phyloP scores from a whole-genome alignment of 139 green algal genomes.

The Picochlorum costavermella region DNA sequence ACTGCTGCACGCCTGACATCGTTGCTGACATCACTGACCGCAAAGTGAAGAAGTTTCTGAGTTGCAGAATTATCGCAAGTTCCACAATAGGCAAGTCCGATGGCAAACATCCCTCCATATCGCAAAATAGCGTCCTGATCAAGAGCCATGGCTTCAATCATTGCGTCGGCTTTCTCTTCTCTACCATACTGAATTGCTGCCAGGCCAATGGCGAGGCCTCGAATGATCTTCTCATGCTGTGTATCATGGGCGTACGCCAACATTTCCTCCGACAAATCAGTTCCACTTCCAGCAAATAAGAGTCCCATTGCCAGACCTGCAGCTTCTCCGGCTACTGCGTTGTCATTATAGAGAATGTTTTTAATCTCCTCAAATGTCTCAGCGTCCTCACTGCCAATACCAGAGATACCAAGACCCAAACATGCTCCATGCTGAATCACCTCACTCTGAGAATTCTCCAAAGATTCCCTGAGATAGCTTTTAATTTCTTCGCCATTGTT shows the following conservation, averaged over 20 bases:
- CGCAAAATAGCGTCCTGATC: constrained; percentile 43
- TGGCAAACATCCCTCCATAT: constrained; percentile 90
- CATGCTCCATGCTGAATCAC: constrained; percentile 91
- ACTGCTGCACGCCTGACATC: constrained; percentile 89
- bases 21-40: constrained; percentile 89
- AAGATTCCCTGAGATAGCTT: constrained; percentile 75
- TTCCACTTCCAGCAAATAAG: constrained; percentile 69
- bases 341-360: constrained; percentile 80
- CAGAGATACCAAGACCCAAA: constrained; percentile 88
- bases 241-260: constrained; percentile 96
- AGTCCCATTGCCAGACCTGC: constrained; percentile 89
- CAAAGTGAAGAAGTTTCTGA: constrained; percentile 93
- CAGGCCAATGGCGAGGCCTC: constrained; percentile 74
- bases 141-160: constrained; percentile 76
- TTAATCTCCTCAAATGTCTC: constrained; percentile 94
- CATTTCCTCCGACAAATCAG: constrained; percentile 73
- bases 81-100: constrained; percentile 90
- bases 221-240: constrained; percentile 56
- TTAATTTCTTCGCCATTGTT: constrained; percentile 74
- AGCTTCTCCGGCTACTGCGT: constrained; percentile 56
- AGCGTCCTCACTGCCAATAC: constrained; percentile 72
- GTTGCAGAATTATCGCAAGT: constrained; percentile 93
- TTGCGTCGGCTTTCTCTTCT: constrained; percentile 85
- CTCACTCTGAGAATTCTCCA: constrained; percentile 76
- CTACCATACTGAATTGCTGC: constrained; percentile 84